These are phyloP conservation scores for Pyrenochaeta sp. DNA, from an alignment of 2,329 filamentous ascomycete genomes.

Conservation along the genomic window DNA sequence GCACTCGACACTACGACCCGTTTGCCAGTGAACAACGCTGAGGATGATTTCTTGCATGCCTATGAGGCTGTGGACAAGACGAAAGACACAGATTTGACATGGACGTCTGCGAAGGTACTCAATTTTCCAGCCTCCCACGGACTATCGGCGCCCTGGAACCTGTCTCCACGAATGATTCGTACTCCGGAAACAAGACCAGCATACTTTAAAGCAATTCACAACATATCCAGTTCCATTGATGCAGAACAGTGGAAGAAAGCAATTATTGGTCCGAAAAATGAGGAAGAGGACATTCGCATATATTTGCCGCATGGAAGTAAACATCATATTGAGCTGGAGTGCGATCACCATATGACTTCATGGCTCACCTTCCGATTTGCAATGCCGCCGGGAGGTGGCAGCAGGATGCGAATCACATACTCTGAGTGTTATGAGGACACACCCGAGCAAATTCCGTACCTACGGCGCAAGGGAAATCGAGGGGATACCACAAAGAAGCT, in stretches of 20 bases:
- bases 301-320: neutral
- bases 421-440: slow-evolving; percentile 46
- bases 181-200: slow-evolving; percentile 15
- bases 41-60: slow-evolving; percentile 55
- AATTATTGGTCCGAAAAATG: too few relatives aligned
- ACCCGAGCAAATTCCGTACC: slow-evolving; percentile 50
- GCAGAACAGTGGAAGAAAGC: too few relatives aligned
- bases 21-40: slow-evolving; percentile 25
- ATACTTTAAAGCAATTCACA: neutral
- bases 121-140: slow-evolving; percentile 48
- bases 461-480: slow-evolving; percentile 49
- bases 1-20: slow-evolving; percentile 27
- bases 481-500: slow-evolving; percentile 31
- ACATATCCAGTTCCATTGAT: neutral
- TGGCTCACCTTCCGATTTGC: neutral
- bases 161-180: slow-evolving; percentile 50
- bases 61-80: neutral
- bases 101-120: neutral
- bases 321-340: slow-evolving; percentile 7
- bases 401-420: slow-evolving; percentile 32
- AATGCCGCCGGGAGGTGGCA: neutral
- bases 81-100: slow-evolving; percentile 17
- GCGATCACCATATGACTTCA: slow-evolving; percentile 1
- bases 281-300: too few relatives aligned
- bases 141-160: slow-evolving; percentile 50